Percentiles rank a stretch among this genome's conserved stretches.
These are phyloP conservation scores for Gryganskiella cystojenkinii DNA, from an alignment of 192 early-diverging fungal genomes.

Conservation along the genomic window DNA sequence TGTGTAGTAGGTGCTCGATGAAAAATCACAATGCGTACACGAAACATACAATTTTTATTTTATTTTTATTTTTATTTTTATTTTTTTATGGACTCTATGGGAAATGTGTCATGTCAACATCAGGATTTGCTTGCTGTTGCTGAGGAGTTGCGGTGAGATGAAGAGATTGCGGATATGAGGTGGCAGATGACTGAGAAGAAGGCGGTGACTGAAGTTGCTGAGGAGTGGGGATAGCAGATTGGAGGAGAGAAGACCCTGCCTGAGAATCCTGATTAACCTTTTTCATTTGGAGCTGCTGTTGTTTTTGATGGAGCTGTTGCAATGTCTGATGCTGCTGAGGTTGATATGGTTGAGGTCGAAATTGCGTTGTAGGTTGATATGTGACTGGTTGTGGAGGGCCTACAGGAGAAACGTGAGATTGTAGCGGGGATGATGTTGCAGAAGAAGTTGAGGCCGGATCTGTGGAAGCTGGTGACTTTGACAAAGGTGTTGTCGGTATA, in stretches of 20 bases:
- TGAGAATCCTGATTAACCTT: too few relatives aligned
- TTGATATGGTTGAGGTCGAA: constrained; percentile 13
- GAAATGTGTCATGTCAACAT: constrained; percentile 32
- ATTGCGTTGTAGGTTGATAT: constrained; percentile 20
- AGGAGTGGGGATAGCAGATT: neutral
- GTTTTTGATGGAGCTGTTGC: constrained; percentile 20
- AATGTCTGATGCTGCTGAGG: constrained; percentile 12
- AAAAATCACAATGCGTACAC: too few relatives aligned
- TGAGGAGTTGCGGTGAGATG: constrained; percentile 10
- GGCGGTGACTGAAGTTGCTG: neutral
- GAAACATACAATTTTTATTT: too few relatives aligned
- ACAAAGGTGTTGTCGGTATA: too few relatives aligned
- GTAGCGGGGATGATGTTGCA: too few relatives aligned
- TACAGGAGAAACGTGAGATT: too few relatives aligned
- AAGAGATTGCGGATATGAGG: neutral
- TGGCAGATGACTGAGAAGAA: neutral
- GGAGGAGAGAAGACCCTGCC: neutral
- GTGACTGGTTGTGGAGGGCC: neutral
- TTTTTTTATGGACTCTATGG: neutral
- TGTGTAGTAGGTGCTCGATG: constrained; percentile 62
- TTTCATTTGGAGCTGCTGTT: constrained; percentile 12
- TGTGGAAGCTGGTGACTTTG: too few relatives aligned
- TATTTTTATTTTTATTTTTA: too few relatives aligned
- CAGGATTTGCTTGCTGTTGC: constrained; percentile 26
- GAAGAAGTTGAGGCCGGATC: too few relatives aligned